Evolutionary conservation across 345 rosid genomes (phyloP).

Genomic region (Eucalyptus curtisii): DNA sequence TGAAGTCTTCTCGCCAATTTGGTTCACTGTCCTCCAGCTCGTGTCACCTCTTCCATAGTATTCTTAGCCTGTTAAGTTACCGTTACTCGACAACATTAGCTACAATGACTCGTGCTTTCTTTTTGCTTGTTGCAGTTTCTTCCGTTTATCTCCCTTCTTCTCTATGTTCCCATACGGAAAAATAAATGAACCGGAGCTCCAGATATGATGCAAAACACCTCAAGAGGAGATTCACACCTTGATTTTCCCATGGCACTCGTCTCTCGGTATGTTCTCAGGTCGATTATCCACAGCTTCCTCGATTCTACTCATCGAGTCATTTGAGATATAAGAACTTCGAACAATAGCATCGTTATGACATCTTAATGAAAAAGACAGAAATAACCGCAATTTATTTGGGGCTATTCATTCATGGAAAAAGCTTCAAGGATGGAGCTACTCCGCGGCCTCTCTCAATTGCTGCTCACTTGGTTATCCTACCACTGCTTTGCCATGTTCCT

Average conservation of each 20-base stretch:
- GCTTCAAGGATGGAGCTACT: not conserved
- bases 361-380: not conserved
- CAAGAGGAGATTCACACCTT: not conserved
- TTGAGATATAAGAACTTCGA: not conserved
- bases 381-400: not conserved
- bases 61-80: not conserved
- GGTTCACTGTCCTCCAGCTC: not conserved
- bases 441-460: not conserved
- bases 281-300: not conserved
- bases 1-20: not conserved
- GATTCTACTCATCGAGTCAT: not conserved
- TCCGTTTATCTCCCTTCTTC: not conserved
- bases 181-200: not conserved
- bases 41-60: not conserved
- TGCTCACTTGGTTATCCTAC: not conserved
- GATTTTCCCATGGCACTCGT: not conserved
- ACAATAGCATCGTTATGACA: not conserved
- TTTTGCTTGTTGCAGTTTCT: not conserved
- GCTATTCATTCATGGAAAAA: not conserved
- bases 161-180: not conserved
- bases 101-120: not conserved
- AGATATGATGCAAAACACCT: not conserved
- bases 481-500: not conserved
- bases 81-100: not conserved
- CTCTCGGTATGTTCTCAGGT: not conserved